A percentile compares a stretch with the other conserved stretches of the same genome.
Evolutionary conservation across 2,329 filamentous ascomycete genomes (phyloP).

Genomic region (Cephalotrichum gorgonifer): DNA sequence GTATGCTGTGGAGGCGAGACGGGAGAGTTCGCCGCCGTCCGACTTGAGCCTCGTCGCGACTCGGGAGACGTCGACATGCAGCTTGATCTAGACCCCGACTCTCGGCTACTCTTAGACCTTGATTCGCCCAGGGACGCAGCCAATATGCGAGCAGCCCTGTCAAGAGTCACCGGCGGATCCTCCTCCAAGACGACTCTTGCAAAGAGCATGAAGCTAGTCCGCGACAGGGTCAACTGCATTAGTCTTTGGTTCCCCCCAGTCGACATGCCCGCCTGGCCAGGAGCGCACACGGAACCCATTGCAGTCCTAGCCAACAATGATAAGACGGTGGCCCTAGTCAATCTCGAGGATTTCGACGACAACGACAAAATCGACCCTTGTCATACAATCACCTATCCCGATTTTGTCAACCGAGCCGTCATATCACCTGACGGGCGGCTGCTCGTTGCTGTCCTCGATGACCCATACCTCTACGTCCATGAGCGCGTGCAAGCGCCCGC

Average conservation of each 20-base stretch:
- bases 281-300: conserved; percentile 42
- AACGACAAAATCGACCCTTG: conserved; percentile 43
- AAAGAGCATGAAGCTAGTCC: conserved; percentile 43
- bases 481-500: conserved; percentile 34
- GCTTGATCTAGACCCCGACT: conserved; percentile 21
- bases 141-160: conserved; percentile 22
- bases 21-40: conserved; percentile 78
- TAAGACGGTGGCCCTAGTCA: conserved; percentile 76
- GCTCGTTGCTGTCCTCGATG: conserved; percentile 77
- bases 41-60: conserved; percentile 27
- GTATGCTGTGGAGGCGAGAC: conserved; percentile 82
- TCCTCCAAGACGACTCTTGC: conserved; percentile 20
- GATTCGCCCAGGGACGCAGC: conserved; percentile 20
- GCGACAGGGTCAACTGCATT: conserved; percentile 56
- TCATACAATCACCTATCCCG: conserved; percentile 62
- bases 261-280: conserved; percentile 12
- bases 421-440: conserved; percentile 80
- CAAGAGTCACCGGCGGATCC: conserved; percentile 17
- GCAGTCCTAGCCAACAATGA: conserved; percentile 85
- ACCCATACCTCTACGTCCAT: conserved; percentile 79
- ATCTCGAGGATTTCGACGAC: conserved; percentile 49
- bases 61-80: conserved; percentile 21
- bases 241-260: conserved; percentile 50
- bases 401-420: conserved; percentile 88
- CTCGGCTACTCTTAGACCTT: conserved; percentile 18